phyloP scores from a whole-genome alignment of 1,139 yeast genomes.

The Casaregolazyma lundiana region DNA sequence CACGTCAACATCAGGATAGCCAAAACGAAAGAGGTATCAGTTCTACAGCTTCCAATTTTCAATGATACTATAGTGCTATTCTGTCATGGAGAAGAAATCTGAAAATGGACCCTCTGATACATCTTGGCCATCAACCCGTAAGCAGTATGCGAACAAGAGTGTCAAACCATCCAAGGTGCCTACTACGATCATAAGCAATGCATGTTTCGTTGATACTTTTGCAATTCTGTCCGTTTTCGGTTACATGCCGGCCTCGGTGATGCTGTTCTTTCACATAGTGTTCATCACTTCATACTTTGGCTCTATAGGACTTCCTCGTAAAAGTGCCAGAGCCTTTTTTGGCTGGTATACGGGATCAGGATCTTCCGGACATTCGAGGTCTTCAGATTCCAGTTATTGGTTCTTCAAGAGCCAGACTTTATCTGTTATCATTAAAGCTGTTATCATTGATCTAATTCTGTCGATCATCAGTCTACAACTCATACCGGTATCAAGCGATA shows the following conservation, averaged over 20 bases:
- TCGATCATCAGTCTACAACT: conserved; percentile 26
- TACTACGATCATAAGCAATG: conserved; percentile 25
- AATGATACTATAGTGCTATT: background rate
- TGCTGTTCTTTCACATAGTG: conserved; percentile 26
- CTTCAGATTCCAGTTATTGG: conserved; percentile 10
- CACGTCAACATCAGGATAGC: too few species aligned
- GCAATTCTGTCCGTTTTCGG: conserved; percentile 29
- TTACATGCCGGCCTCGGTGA: conserved; percentile 28
- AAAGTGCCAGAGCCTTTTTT: conserved; percentile 17
- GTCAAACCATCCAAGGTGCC: conserved; percentile 15
- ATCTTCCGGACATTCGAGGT: conserved; percentile 6
- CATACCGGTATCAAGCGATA: conserved; percentile 23
- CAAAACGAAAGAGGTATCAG: too few species aligned
- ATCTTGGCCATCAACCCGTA: background rate
- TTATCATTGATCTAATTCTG: conserved; percentile 21
- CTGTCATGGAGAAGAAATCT: background rate
- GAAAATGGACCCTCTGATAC: background rate
- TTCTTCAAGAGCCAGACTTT: conserved; percentile 8
- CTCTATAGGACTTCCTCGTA: conserved; percentile 12
- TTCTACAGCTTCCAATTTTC: too few species aligned
- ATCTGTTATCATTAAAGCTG: conserved; percentile 16
- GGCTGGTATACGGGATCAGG: conserved; percentile 18
- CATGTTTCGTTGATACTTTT: conserved; percentile 31
- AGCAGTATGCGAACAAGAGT: conserved; percentile 4
- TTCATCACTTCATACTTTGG: conserved; percentile 26